These are phyloP conservation scores for Croton setiger DNA, from an alignment of 441 rosid species.

Conservation along the genomic window DNA sequence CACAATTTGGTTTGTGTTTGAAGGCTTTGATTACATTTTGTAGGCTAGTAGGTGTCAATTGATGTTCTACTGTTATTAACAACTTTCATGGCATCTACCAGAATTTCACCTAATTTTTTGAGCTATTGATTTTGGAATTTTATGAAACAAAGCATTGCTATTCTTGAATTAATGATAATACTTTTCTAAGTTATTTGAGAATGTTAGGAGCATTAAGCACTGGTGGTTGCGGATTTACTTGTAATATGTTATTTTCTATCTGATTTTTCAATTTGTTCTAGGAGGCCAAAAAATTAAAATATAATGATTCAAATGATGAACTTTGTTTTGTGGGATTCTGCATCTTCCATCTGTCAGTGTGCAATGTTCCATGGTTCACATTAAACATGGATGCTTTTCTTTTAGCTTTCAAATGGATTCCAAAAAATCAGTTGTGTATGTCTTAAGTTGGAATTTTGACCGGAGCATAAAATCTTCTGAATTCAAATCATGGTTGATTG, in stretches of 20 bases:
- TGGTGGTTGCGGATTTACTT: not conserved
- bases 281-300: not conserved
- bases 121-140: not conserved
- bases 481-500: constrained; percentile 26
- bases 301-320: not conserved
- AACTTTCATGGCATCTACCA: not conserved
- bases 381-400: not conserved
- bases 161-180: not conserved
- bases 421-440: not conserved
- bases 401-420: not conserved
- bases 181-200: not conserved
- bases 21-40: constrained; percentile 5
- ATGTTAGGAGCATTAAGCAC: not conserved
- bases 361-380: not conserved
- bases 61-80: not conserved
- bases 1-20: not conserved
- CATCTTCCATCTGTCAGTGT: not conserved
- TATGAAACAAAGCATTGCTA: not conserved
- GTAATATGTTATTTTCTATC: not conserved
- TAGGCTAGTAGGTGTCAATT: not conserved
- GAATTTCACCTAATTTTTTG: not conserved
- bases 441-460: constrained; percentile 22
- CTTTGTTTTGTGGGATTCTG: not conserved
- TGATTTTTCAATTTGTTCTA: not conserved
- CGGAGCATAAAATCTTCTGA: constrained; percentile 12